Evolutionary conservation across 441 rosid species (phyloP), one percentile per base, ranked within the genome.

Genomic region (Pelargonium fulgidum): DNA sequence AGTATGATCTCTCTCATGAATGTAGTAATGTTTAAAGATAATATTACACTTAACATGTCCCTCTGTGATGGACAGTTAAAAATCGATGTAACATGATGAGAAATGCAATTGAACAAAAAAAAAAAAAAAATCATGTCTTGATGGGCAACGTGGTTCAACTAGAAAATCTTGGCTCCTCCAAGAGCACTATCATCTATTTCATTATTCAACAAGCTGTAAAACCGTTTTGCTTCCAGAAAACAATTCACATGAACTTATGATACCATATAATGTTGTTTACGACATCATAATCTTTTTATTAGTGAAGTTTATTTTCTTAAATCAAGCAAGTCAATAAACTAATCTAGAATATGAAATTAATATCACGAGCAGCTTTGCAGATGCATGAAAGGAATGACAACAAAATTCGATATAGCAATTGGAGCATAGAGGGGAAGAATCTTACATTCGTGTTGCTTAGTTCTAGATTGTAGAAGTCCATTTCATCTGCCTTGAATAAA

Each of bases 401-500:
- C 12, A 20, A 65, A 4, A 10, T 26, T 4, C 16, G 6, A 50
- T 50, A 14, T 50, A 50, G 7, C 14, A 13, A 50, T 33, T 33
- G 19, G 58, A 50, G 58, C 17, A 50, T 50, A 50, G 20, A 50
- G 20, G 58, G 20, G 58, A 6, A 67, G 22, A 59, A 75, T 63
- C 83, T 88, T 76, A 89, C 98, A 74, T 90, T 82, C 67, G 96
- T 90, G 69, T 92, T 68, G 79, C 82, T 89, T 26, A 92, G 72
- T 79, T 89, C 96, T 59, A 90, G 62, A 75, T 90, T 90, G 86
- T 86, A 92, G 81, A 92, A 90, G 72, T 85, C 92, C 96, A 89
- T 83, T n/a, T 61, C 24, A 3, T 74, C 78, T 0, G 75, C 85
- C 70, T 14, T 62, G 39, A 90, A 90, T 74, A 92, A 58, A 4